A percentile compares a stretch with the other conserved stretches of the same genome.
These are phyloP conservation scores for Dictyostelium firmibasis DNA, from an alignment of 78 protist genomes.

Conservation along the genomic window DNA sequence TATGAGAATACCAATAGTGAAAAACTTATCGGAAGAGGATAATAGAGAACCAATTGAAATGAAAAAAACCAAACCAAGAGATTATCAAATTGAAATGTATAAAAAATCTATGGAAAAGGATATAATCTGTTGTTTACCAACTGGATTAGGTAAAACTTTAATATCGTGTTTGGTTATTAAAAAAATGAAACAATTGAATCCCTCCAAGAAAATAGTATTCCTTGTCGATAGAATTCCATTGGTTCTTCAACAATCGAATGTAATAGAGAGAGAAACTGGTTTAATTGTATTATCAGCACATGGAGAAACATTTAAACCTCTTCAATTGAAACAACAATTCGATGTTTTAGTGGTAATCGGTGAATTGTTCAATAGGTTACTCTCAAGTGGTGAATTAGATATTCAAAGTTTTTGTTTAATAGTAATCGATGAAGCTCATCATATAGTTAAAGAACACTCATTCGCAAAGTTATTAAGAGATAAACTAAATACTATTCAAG, in stretches of 20 bases:
- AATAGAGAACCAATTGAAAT: neutral
- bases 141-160: constrained; percentile 51
- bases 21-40: neutral
- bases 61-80: neutral
- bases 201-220: neutral
- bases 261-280: neutral
- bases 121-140: constrained; percentile 49
- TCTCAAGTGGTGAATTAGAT: neutral
- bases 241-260: constrained; percentile 11
- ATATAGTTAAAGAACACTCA: constrained; percentile 45
- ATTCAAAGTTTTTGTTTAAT: neutral
- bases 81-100: constrained; percentile 20
- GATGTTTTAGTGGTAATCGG: constrained; percentile 23
- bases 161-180: neutral
- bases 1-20: neutral
- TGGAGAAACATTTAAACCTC: neutral
- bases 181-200: constrained; percentile 16
- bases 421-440: constrained; percentile 52
- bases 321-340: neutral
- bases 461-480: neutral
- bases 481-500: neutral
- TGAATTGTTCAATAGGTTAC: neutral
- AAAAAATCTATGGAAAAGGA: constrained; percentile 18
- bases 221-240: constrained; percentile 36
- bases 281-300: neutral